A percentile compares a stretch with the other conserved stretches of the same genome.
Conservation (phyloP, 1,284 basidiomycete species). For the Polyporus tsugae region DNA sequence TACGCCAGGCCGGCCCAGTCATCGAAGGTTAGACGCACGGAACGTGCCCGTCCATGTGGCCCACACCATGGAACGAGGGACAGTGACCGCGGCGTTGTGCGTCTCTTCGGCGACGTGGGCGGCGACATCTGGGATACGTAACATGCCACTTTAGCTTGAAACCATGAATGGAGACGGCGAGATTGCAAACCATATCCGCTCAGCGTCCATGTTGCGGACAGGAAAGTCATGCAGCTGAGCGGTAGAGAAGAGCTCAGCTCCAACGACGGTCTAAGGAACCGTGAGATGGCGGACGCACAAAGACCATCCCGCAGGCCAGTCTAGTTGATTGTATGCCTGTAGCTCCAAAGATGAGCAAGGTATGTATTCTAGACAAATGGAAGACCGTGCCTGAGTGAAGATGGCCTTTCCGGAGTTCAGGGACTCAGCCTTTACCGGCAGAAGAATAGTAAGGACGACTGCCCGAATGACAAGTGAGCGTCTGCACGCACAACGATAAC, state of each 20-base stretch:
- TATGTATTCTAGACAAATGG: neutral
- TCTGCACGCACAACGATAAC: constrained; percentile 10
- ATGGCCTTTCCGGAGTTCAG: constrained; percentile 15
- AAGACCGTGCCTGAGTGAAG: constrained; percentile 2
- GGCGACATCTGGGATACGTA: constrained; percentile 80
- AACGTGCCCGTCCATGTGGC: constrained; percentile 63
- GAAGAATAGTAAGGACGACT: constrained; percentile 22
- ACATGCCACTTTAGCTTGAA: constrained; percentile 35
- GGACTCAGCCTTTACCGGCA: constrained; percentile 16
- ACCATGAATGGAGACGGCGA: constrained; percentile 73
- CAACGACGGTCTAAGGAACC: neutral
- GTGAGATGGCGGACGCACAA: constrained; percentile 1
- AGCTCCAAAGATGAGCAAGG: neutral
- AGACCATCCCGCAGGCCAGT: constrained; percentile 12
- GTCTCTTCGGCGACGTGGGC: constrained; percentile 81
- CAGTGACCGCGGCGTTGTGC: constrained; percentile 69
- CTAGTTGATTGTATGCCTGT: constrained; percentile 11
- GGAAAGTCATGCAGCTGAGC: constrained; percentile 10
- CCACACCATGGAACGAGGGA: constrained; percentile 79
- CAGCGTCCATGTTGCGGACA: constrained; percentile 10
- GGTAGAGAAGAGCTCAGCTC: neutral
- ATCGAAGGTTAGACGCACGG: constrained; percentile 12
- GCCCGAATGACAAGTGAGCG: neutral
- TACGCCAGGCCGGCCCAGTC: neutral
- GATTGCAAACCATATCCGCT: constrained; percentile 53